phyloP scores from a whole-genome alignment of 1,284 basidiomycete genomes.

The Vanrija humicola region DNA sequence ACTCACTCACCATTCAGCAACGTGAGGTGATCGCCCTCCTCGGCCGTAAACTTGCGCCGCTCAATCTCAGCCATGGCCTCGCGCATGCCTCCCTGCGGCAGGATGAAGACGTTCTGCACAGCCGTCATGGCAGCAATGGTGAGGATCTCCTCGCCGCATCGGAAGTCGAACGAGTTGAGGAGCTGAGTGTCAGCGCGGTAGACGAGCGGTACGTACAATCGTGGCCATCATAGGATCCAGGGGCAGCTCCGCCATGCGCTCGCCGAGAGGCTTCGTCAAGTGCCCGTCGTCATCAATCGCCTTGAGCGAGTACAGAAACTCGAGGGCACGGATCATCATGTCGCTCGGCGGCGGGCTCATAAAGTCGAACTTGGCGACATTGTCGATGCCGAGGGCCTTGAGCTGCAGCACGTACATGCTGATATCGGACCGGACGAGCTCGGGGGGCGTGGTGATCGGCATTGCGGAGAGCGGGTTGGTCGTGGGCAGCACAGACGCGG shows the following conservation, averaged over 20 bases:
- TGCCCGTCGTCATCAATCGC: constrained; percentile 54
- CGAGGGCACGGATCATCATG: constrained; percentile 75
- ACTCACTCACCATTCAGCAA: constrained; percentile 69
- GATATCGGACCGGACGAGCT: constrained; percentile 84
- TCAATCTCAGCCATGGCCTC: constrained; percentile 84
- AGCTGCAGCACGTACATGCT: constrained; percentile 84
- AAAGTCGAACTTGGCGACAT: constrained; percentile 82
- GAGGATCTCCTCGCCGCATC: constrained; percentile 87
- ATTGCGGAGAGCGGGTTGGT: constrained; percentile 50
- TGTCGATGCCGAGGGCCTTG: constrained; percentile 89
- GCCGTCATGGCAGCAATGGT: constrained; percentile 94
- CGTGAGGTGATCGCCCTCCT: constrained; percentile 95
- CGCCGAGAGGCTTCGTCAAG: constrained; percentile 53
- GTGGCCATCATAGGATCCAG: constrained; percentile 58
- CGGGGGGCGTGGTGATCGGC: constrained; percentile 70
- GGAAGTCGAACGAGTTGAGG: constrained; percentile 73
- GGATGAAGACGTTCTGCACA: constrained; percentile 81
- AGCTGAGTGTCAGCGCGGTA: constrained; percentile 55
- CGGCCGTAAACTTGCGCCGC: constrained; percentile 88
- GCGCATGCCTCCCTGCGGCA: constrained; percentile 70
- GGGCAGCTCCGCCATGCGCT: constrained; percentile 56
- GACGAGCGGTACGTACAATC: constrained; percentile 48
- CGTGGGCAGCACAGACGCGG: constrained; percentile 58
- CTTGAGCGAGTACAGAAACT: constrained; percentile 54
- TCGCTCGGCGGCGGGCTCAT: constrained; percentile 82